These are phyloP conservation scores for Mortierella polycephala DNA, from an alignment of 371 early-diverging fungal species.

Conservation along the genomic window DNA sequence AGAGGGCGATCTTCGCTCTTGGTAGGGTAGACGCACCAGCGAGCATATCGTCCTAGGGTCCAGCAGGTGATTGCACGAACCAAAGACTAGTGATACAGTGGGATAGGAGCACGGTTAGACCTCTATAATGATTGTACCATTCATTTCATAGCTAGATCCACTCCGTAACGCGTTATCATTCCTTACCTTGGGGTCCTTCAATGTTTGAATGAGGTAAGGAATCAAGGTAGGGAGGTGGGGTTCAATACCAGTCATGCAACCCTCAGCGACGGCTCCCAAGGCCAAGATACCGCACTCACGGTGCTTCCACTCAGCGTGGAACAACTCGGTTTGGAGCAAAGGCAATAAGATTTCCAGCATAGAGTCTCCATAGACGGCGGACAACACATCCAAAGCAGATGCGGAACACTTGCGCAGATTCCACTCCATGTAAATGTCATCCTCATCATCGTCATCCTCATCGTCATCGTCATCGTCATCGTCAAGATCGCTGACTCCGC, in stretches of 20 bases:
- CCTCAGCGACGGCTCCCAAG: constrained; percentile 96
- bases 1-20: constrained; percentile 68
- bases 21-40: constrained; percentile 80
- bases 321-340: constrained; percentile 82
- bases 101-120: neutral
- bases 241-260: constrained; percentile 88
- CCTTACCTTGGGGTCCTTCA: constrained; percentile 81
- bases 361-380: constrained; percentile 85
- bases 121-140: neutral
- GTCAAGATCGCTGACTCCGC: constrained; percentile 60
- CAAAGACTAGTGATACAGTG: constrained; percentile 69
- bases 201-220: constrained; percentile 82
- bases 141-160: neutral
- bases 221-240: constrained; percentile 88
- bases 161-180: neutral
- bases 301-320: constrained; percentile 87
- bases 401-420: constrained; percentile 98
- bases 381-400: constrained; percentile 93
- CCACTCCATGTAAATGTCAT: constrained; percentile 93
- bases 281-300: constrained; percentile 96
- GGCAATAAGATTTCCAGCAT: constrained; percentile 87
- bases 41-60: constrained; percentile 93
- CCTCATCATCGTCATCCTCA: constrained; percentile 87
- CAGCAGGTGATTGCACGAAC: constrained; percentile 98
- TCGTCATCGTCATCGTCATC: constrained; percentile 90